Base-by-base conservation (phyloP, 202 grass and related monocot species). In the Hordeum pubiflorum region DNA sequence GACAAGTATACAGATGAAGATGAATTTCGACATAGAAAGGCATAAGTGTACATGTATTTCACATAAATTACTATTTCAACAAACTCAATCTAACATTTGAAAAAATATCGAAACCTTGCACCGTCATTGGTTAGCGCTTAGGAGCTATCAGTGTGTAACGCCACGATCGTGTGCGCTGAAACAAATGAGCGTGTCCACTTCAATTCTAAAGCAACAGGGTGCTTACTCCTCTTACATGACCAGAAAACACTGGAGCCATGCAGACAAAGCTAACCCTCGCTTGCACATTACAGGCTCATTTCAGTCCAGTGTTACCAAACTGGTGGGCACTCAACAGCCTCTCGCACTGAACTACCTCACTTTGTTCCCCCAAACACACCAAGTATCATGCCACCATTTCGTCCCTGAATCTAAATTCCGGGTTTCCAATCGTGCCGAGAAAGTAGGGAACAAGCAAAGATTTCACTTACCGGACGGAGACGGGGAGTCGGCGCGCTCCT, bases 401-500 rank as follows among this genome's bases (percentile, higher is more conserved):
- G n/a, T 69, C 37, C 36, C 20, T 41, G 65, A 41, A 67, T 38
- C 8, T 10, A 9, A n/a, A 39, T 67, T 33, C 11, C 26, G 6
- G 60, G 6, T 17, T 67, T 36, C 33, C 37, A 54, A 55, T 57
- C 72, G n/a, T 75, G 72, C 20, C 12, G 26, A 82, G 29, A 4
- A 46, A 44, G 57, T 10, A 69, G 34, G 33, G 10, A 55, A 18
- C 68, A 65, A 12, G 13, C 12, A 24, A 80, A 13, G n/a, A 22
- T 58, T 48, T 31, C 12, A 37, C 23, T 65, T 60, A 89, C 87
- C 83, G 13, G 87, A 40, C 59, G 79, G 66, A 67, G 79, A 71
- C 21, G 87, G 21, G 78, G 86, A 31, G 61, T 26, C 62, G 33
- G 77, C 67, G 52, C 80, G 79, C 81, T 89, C 83, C 83, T 89